A percentile compares a stretch with the other conserved stretches of the same genome.
phyloP scores from a whole-genome alignment of 169 alveolate genomes.

The Cryptosporidium viatorum region DNA sequence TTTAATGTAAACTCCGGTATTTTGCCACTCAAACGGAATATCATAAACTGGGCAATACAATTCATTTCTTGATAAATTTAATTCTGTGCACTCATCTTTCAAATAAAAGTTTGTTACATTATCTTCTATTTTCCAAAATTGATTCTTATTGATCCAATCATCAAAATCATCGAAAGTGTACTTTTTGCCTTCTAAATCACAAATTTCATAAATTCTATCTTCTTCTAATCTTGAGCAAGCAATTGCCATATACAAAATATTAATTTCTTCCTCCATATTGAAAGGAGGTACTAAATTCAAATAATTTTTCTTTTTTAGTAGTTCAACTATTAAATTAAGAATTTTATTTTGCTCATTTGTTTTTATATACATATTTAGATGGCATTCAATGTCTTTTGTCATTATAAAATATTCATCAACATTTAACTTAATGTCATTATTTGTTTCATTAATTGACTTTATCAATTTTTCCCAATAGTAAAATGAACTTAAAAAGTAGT shows the following conservation, averaged over 20 bases:
- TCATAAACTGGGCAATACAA: conserved; percentile 10
- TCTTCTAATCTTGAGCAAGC: conserved; percentile 34
- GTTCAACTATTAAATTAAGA: conserved; percentile 6
- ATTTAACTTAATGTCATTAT: neutral
- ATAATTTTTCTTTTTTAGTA: conserved; percentile 15
- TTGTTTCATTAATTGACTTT: neutral
- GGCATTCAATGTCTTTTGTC: conserved; percentile 34
- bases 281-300: conserved; percentile 34
- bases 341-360: conserved; percentile 31
- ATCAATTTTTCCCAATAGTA: conserved; percentile 29
- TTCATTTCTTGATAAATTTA: neutral
- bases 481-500: conserved; percentile 8
- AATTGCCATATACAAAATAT: conserved; percentile 16
- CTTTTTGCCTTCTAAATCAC: neutral
- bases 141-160: conserved; percentile 19
- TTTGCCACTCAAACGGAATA: conserved; percentile 56
- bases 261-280: conserved; percentile 13
- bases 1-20: conserved; percentile 38
- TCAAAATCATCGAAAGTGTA: conserved; percentile 36
- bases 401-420: conserved; percentile 10
- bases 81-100: neutral
- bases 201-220: neutral
- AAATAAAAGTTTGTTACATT: neutral
- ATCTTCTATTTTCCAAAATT: conserved; percentile 17
- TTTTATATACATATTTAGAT: neutral